Base-by-base conservation (phyloP, 768 basidiomycete genomes). In the Russula sp. region DNA sequence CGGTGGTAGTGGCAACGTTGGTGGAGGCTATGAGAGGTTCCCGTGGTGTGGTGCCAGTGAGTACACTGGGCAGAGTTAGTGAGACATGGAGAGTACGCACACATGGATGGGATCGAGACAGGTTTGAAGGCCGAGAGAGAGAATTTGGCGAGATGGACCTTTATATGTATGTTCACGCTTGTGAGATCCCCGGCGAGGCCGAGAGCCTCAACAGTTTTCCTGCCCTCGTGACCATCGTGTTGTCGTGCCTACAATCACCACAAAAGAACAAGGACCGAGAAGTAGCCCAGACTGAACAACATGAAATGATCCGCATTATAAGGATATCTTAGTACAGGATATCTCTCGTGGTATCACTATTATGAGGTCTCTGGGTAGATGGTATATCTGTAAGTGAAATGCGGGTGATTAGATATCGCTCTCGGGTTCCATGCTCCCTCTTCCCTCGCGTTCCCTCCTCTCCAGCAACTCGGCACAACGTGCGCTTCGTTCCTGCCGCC, bases 401-500 rank as follows among this genome's bases (percentile, higher is more conserved):
- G 20, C 51, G 10, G 40, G 49, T 20, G n/a, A 34, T 70, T 34
- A 55, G 48, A 59, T 28, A 36, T 69, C 67, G 30, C 63, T 62
- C 38, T 62, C 60, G 11, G n/a, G 54, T 36, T 30, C 38, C n/a
- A 38, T 61, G 44, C 49, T 64, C 42, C 56, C 66, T n/a, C 48
- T 50, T 46, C 24, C 57, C 63, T 67, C 63, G 24, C 52, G 50
- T 34, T 56, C 68, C 26, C 40, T 49, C 61, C 18, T 59, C 26
- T 34, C 54, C 49, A 52, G 28, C 32, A 64, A 42, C 34, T 61
- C 68, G 14, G 36, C 34, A 26, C 20, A 40, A 26, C 61, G 56
- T 24, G 44, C 32, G 7, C 22, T 51, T n/a, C 62, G 59, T 40
- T 69, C 66, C 53, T 58, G 49, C 20, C 48, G 68, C 68, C 68